Conservation (phyloP, 371 early-diverging fungal genomes). For the Blakeslea trispora region DNA sequence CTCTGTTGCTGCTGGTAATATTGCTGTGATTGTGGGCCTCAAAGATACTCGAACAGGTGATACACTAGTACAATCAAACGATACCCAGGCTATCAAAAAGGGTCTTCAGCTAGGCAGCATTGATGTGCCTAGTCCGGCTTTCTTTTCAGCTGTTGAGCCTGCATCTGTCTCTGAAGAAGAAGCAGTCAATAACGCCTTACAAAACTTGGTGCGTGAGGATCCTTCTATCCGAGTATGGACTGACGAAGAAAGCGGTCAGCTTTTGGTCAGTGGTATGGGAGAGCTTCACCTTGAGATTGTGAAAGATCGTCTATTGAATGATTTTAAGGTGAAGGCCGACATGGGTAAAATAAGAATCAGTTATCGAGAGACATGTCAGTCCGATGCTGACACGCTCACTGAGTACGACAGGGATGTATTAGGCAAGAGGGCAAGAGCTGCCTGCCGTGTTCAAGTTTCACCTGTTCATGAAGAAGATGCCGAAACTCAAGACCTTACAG, state of each 20-base stretch:
- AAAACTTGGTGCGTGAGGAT: slow-evolving; percentile 82
- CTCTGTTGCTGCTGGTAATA: slow-evolving; percentile 77
- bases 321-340: slow-evolving; percentile 77
- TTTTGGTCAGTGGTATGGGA: slow-evolving; percentile 94
- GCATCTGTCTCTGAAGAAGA: slow-evolving; percentile 76
- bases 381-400: slow-evolving; percentile 25
- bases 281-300: slow-evolving; percentile 95
- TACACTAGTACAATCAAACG: slow-evolving; percentile 71
- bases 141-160: slow-evolving; percentile 86
- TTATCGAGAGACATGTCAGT: slow-evolving; percentile 80
- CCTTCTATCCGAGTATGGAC: slow-evolving; percentile 78
- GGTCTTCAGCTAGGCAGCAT: slow-evolving; percentile 70
- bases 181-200: slow-evolving; percentile 75
- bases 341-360: slow-evolving; percentile 88
- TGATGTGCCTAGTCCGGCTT: slow-evolving; percentile 89
- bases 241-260: slow-evolving; percentile 90
- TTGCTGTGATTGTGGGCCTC: slow-evolving; percentile 88
- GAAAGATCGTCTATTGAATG: slow-evolving; percentile 75
- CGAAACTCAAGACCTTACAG: slow-evolving; percentile 26
- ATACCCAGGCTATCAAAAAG: slow-evolving; percentile 43
- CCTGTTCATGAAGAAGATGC: slow-evolving; percentile 45
- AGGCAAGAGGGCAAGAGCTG: slow-evolving; percentile 72
- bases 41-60: slow-evolving; percentile 92
- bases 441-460: slow-evolving; percentile 56
- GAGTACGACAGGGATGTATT: slow-evolving; percentile 72